Evolutionary conservation across 257 asterid genomes (phyloP).

Genomic region (Prunella vulgaris): DNA sequence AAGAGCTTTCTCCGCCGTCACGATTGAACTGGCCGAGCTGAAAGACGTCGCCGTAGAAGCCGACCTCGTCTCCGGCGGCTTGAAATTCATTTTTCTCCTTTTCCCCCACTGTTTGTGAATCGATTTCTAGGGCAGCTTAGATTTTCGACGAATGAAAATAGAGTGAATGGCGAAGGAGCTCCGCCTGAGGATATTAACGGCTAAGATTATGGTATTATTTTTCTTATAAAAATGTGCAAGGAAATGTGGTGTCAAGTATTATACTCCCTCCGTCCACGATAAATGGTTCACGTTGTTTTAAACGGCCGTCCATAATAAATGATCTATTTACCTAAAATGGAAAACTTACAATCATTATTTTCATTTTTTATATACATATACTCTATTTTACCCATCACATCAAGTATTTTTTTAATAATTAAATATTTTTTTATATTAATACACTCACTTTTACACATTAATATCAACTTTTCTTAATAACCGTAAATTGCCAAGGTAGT

Average conservation of each 20-base stretch:
- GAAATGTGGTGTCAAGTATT: background rate
- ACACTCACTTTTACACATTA: no score
- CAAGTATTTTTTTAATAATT: no score
- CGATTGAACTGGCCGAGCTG: conserved; percentile 39
- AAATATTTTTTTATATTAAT: no score
- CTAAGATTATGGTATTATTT: conserved; percentile 26
- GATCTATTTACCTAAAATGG: no score
- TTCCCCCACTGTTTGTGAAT: background rate
- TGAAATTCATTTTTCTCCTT: conserved; percentile 36
- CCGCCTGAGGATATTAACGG: conserved; percentile 26
- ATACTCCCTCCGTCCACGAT: no score
- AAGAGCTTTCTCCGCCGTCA: conserved; percentile 84
- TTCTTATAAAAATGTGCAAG: background rate
- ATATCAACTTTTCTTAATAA: no score
- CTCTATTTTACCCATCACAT: no score
- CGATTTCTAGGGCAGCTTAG: conserved; percentile 15
- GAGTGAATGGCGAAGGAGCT: conserved; percentile 5
- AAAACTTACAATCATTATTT: no score
- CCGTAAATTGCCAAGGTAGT: no score
- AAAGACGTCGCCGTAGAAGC: conserved; percentile 34
- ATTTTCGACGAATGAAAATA: conserved; percentile 18
- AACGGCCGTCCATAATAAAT: no score
- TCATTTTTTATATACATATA: no score
- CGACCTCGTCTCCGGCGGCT: conserved; percentile 62
- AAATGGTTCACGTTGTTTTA: no score